phyloP scores from a whole-genome alignment of 2,329 filamentous ascomycete genomes.

The Drechslerella coelobrocha region DNA sequence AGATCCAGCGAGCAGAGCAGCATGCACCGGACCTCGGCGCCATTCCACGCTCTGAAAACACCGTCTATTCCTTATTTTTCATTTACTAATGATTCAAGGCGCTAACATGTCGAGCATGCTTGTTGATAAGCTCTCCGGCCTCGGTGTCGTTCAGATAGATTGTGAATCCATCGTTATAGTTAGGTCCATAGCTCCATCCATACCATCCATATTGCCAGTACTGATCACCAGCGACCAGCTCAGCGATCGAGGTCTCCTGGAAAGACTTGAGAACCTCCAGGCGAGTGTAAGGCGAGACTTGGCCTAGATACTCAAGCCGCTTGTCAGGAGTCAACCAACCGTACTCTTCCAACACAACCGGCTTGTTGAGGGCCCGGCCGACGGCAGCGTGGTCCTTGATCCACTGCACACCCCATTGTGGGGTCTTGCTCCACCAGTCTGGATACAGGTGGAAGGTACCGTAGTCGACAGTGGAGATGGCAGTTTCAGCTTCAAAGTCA shows the following conservation, averaged over 20 bases:
- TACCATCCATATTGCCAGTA: constrained; percentile 67
- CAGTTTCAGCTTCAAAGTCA: constrained; percentile 64
- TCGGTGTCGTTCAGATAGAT: constrained; percentile 65
- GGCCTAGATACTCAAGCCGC: constrained; percentile 61
- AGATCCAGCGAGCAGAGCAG: too few species aligned
- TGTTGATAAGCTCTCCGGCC: constrained; percentile 60
- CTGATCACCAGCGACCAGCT: constrained; percentile 63
- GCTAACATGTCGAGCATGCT: constrained; percentile 60
- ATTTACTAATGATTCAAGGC: constrained; percentile 54
- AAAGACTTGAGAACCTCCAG: constrained; percentile 62
- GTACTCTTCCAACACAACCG: constrained; percentile 66
- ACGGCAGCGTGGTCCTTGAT: constrained; percentile 64
- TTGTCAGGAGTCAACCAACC: constrained; percentile 64
- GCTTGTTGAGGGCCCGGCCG: constrained; percentile 61
- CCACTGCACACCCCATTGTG: constrained; percentile 64
- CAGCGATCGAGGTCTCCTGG: constrained; percentile 62
- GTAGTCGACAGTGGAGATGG: constrained; percentile 64
- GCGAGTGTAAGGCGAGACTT: constrained; percentile 60
- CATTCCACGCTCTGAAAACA: too few species aligned
- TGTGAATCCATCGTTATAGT: constrained; percentile 66
- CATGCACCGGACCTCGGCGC: too few species aligned
- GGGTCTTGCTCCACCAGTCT: constrained; percentile 65
- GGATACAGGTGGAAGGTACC: constrained; percentile 66
- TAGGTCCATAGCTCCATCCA: constrained; percentile 64
- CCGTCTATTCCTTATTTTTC: too few species aligned